Evolutionary conservation across 2,329 filamentous ascomycete genomes (phyloP), one percentile per base, ranked within the genome.

Genomic region (Beauveria medogensis): DNA sequence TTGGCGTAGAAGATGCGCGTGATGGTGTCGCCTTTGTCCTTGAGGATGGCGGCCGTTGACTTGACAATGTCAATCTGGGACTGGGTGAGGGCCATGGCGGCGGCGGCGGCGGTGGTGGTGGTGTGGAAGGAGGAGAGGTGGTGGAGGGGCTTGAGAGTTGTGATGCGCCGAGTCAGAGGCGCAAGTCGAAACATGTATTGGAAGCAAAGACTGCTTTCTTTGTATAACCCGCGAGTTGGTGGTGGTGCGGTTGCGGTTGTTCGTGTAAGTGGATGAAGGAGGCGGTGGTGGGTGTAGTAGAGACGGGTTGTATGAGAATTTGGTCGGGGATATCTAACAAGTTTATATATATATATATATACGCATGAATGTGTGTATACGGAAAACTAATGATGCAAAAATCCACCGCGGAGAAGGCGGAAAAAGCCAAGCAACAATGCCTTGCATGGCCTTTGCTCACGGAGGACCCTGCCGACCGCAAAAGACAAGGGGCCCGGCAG

Each of bases 1-100:
- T 85, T 86, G 50, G 78, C 75, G 77, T 93, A 92, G 77, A 93
- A 92, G 64, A 81, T 75, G 1, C 77, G 80, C n/a, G 88, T 91
- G 72, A 92, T 90, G 51, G 80, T 75, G 20, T 77, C 77, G 72
- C 89, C 90, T 70, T 92, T 83, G 63, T 85, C 78, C 64, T 84
- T 81, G 8, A 92, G 80, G 20, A 91, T 81, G 2, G 90, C 90
- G 44, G 86, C 88, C 2, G 90, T 93, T 43, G 89, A 80, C 73
- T 91, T 92, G 77, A 94, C 86, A 66, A 88, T 85, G 63, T 81
- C 75, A 64, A 87, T 80, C 76, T 93, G 89, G 43, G 80, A 76
- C 28, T 80, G 74, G 12, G 86, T 86, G 62, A 91, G 75, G 61
- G 81, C 69, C 77, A 79, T 79, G 55, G n/a, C 37, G 46, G 46